Conservation (phyloP, 2,329 filamentous ascomycete species). For the Diaporthe vexans region DNA sequence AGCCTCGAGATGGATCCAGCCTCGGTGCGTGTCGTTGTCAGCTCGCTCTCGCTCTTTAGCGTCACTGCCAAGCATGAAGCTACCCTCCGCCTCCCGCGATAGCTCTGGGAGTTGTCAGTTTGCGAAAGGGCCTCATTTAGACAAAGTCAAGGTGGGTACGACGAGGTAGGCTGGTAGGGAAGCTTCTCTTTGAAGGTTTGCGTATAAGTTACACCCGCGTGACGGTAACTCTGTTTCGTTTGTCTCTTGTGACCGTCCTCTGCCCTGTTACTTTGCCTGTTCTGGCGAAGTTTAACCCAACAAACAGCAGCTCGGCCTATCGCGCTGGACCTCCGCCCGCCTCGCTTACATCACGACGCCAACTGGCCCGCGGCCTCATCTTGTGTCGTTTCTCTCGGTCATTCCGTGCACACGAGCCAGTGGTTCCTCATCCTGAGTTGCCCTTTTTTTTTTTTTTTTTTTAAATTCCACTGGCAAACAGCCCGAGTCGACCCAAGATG, state of each 20-base stretch:
- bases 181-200: conserved; percentile 14
- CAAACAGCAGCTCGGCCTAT: conserved; percentile 1
- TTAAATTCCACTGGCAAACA: too few species aligned
- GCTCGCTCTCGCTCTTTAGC: conserved; percentile 34
- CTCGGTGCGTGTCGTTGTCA: neutral
- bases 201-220: conserved; percentile 19
- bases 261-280: neutral
- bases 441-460: too few species aligned
- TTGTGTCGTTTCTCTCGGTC: neutral
- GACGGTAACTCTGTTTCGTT: neutral
- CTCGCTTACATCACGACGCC: conserved; percentile 1
- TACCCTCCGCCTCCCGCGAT: conserved; percentile 14
- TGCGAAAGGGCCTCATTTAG: conserved; percentile 12
- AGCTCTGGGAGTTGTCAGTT: conserved; percentile 10
- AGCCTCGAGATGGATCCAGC: neutral
- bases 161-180: conserved; percentile 31
- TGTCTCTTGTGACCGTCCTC: neutral
- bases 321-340: neutral
- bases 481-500: conserved; percentile 47
- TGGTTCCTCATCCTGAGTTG: too few species aligned
- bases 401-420: neutral
- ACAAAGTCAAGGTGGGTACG: conserved; percentile 7
- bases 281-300: conserved; percentile 6
- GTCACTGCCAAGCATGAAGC: neutral
- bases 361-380: neutral